Conservation (phyloP, 2,329 filamentous ascomycete species). For the Colletotrichum camelliae region DNA sequence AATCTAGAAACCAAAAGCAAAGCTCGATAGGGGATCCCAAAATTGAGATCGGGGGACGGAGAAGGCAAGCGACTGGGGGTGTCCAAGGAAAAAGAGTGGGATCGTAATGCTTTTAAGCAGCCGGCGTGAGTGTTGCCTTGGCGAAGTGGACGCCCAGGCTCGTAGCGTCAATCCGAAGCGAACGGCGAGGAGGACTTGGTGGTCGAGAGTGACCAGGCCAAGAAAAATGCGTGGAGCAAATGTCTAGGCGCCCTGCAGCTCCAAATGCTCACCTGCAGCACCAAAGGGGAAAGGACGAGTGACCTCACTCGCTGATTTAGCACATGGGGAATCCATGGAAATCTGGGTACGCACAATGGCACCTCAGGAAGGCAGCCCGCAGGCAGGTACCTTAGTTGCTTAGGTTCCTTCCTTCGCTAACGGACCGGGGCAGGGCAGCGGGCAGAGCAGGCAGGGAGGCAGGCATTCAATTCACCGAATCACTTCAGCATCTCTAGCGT, state of each 20-base stretch:
- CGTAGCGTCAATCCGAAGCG: neutral
- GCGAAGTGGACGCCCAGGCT: slow-evolving; percentile 7
- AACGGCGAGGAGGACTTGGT: neutral
- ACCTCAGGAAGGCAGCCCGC: neutral
- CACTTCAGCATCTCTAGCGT: neutral
- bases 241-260: slow-evolving; percentile 1
- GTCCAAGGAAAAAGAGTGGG: slow-evolving; percentile 8
- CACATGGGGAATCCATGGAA: neutral
- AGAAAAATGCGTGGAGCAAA: neutral
- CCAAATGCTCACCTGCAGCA: neutral
- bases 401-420: neutral
- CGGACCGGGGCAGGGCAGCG: neutral
- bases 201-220: neutral
- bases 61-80: neutral
- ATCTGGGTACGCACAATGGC: neutral
- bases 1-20: neutral
- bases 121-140: neutral
- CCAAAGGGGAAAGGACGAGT: neutral
- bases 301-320: slow-evolving; percentile 7
- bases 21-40: neutral
- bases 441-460: neutral
- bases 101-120: slow-evolving; percentile 15
- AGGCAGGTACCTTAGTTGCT: neutral
- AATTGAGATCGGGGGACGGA: neutral
- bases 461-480: neutral